Evolutionary conservation across 192 early-diverging fungal genomes (phyloP).

Genomic region (Coemansia sp.): DNA sequence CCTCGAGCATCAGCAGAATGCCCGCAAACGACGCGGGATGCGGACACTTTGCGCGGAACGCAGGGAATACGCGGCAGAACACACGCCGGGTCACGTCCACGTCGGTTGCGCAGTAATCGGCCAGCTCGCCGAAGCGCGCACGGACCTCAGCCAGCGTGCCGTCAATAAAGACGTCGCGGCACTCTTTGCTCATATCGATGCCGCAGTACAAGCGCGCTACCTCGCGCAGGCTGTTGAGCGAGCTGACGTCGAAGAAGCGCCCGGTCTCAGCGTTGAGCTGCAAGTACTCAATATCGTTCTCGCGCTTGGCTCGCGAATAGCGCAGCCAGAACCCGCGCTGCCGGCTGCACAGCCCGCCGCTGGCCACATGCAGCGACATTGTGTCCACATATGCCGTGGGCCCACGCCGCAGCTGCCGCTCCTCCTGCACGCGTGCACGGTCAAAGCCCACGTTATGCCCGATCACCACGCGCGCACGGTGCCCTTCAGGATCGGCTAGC

Average conservation of each 20-base stretch:
- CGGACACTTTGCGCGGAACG: slow-evolving; percentile 78
- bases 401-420: slow-evolving; percentile 66
- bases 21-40: slow-evolving; percentile 94
- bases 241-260: slow-evolving; percentile 55
- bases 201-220: slow-evolving; percentile 78
- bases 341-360: slow-evolving; percentile 84
- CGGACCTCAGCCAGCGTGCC: slow-evolving; percentile 62
- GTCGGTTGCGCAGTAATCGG: slow-evolving; percentile 88
- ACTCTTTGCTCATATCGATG: slow-evolving; percentile 64
- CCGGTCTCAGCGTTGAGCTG: slow-evolving; percentile 48
- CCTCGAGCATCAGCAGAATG: slow-evolving; percentile 81
- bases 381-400: slow-evolving; percentile 80
- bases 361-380: slow-evolving; percentile 87
- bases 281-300: slow-evolving; percentile 50
- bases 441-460: slow-evolving; percentile 96
- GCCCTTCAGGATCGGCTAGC: slow-evolving; percentile 41
- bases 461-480: slow-evolving; percentile 60
- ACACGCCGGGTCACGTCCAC: slow-evolving; percentile 74
- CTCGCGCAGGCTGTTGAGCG: slow-evolving; percentile 72
- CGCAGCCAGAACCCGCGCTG: slow-evolving; percentile 80
- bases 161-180: slow-evolving; percentile 58
- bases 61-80: slow-evolving; percentile 65
- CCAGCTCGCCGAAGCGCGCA: slow-evolving; percentile 62
- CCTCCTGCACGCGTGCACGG: slow-evolving; percentile 81
- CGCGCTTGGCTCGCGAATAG: slow-evolving; percentile 59